Base-by-base conservation (phyloP, 345 rosid genomes). In the Rhizophora apiculata region DNA sequence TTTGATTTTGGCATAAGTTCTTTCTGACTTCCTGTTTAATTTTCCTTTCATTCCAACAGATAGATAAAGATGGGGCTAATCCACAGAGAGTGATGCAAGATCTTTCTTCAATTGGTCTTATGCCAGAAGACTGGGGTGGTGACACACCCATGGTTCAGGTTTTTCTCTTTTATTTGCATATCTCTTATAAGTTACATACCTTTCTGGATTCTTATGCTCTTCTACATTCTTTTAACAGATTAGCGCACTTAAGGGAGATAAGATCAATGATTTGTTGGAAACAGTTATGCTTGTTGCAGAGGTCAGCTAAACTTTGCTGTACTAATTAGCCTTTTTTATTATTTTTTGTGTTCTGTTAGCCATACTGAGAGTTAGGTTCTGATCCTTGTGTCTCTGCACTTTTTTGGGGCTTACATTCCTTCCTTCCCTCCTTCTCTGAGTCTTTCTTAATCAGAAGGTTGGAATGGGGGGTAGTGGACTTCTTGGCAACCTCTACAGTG, bases 41-140 rank as follows among this genome's bases (percentile, higher is more conserved):
- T 68, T 37, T 82, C 52, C 36, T 63, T 71, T 63, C 18, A 56
- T 62, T 71, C 60, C 67, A 56, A 65, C 87, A 95, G 99, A 87
- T 95, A 72, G 99, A 95, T 84, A 92, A 88, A 84, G 96, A 89
- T 32, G 99, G 97, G 60, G 99, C 99, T 68, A 95, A 82, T 85
- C 96, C 97, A 6, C 92, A 95, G 69, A 79, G 90, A 80, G 99
- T 95, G 26, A 95, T 95, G 99, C 96, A 95, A 85, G 96, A 95
- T 82, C 99, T 95, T 78, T 88, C 99, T 76, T 85, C 93, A 36
- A 80, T 92, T 74, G 99, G 99, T 70, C 83, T 95, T 82, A 95
- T 95, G 99, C 91, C 99, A 26, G 99, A 95, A 82, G 96, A 86
- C 65, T 95, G 99, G 99, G 99, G 97, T 71, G 99, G 99, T 63